phyloP scores from a whole-genome alignment of 148 eudicot species.

The Rhododendron mucronatum region DNA sequence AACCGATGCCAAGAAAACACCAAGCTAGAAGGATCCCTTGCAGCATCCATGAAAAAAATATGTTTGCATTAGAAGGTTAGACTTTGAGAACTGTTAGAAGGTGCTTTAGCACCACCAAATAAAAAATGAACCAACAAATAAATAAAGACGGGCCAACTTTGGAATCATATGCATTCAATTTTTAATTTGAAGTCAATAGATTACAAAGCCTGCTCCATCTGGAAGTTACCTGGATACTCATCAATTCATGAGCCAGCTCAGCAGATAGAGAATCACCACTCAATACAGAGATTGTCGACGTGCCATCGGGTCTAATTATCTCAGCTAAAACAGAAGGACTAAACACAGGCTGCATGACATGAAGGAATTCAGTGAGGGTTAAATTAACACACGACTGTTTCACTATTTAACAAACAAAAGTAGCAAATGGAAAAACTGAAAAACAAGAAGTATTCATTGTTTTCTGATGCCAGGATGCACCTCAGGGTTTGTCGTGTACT shows the following conservation, averaged over 20 bases:
- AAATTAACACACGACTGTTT: background rate
- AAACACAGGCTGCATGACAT: constrained; percentile 64
- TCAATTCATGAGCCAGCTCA: constrained; percentile 78
- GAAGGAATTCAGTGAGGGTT: background rate
- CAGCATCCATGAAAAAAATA: constrained; percentile 42
- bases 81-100: background rate
- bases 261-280: constrained; percentile 75
- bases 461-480: background rate
- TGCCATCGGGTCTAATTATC: constrained; percentile 87
- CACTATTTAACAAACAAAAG: background rate
- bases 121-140: background rate
- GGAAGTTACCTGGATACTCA: constrained; percentile 76
- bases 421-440: background rate
- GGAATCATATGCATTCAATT: background rate
- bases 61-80: constrained; percentile 13
- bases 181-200: background rate
- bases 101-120: background rate
- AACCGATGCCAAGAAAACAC: constrained; percentile 79
- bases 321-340: constrained; percentile 84
- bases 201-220: background rate
- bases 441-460: background rate
- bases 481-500: background rate
- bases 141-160: background rate
- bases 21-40: constrained; percentile 86
- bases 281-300: constrained; percentile 58